These are phyloP conservation scores for Calvatia gigantea DNA, from an alignment of 768 basidiomycete genomes.

Conservation along the genomic window DNA sequence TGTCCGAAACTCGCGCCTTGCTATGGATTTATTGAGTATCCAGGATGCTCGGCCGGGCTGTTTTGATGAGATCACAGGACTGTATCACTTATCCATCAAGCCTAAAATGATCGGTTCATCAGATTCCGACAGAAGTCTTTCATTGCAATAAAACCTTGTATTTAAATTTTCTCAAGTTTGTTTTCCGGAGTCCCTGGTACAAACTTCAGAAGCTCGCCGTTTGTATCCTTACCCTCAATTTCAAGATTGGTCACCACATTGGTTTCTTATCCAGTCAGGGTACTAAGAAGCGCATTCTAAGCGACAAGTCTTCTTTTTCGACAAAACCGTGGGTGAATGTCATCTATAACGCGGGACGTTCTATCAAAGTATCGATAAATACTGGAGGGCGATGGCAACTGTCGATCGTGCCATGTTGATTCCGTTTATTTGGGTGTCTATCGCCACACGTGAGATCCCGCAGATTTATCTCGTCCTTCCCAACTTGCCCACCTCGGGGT, in stretches of 20 bases:
- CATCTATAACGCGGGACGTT: slow-evolving; percentile 1
- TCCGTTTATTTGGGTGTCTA: not conserved
- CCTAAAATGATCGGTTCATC: not conserved
- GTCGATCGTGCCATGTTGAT: slow-evolving; percentile 7
- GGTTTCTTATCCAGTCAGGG: not conserved
- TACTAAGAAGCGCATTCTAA: not conserved
- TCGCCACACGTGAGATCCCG: slow-evolving; percentile 4
- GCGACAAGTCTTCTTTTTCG: slow-evolving; percentile 8
- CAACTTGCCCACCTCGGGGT: not conserved
- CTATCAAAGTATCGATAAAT: slow-evolving; percentile 1
- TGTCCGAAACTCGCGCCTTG: no score
- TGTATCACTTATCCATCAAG: not conserved
- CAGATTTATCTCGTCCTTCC: slow-evolving; percentile 1
- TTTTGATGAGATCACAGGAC: not conserved
- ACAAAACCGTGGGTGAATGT: slow-evolving; percentile 11
- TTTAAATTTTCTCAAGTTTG: no score
- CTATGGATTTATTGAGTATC: no score
- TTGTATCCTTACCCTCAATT: no score
- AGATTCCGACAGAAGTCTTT: no score
- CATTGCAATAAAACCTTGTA: no score
- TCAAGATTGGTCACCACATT: not conserved
- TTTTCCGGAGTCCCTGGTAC: no score
- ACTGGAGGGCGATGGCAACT: slow-evolving; percentile 8
- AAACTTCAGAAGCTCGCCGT: no score
- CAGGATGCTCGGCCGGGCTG: not conserved